A percentile compares a stretch with the other conserved stretches of the same genome.
Evolutionary conservation across 2,329 filamentous ascomycete species (phyloP).

Genomic region (Pseudogymnoascus verrucosus): DNA sequence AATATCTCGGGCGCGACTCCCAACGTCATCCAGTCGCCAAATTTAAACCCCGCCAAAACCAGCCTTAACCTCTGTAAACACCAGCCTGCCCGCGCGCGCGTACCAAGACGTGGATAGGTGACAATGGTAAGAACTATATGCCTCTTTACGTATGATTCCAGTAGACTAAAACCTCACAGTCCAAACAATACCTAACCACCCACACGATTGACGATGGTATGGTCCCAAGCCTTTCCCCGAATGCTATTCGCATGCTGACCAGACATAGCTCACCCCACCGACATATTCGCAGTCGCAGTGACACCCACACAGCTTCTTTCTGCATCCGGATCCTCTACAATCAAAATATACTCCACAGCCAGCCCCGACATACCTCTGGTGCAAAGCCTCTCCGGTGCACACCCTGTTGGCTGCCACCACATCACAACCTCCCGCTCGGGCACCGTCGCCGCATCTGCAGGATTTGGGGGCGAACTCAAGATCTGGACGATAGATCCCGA

Average conservation of each 20-base stretch:
- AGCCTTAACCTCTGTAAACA: slow-evolving; percentile 3
- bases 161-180: slow-evolving; percentile 46
- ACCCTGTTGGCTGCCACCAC: slow-evolving; percentile 88
- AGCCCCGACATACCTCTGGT: slow-evolving; percentile 64
- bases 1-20: background rate
- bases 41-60: slow-evolving; percentile 8
- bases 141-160: background rate
- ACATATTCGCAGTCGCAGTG: slow-evolving; percentile 76
- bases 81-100: background rate
- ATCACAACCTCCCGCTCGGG: slow-evolving; percentile 64
- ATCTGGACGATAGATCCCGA: slow-evolving; percentile 62
- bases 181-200: slow-evolving; percentile 94
- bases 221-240: slow-evolving; percentile 23
- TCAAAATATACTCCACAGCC: slow-evolving; percentile 71
- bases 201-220: slow-evolving; percentile 82
- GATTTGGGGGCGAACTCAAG: slow-evolving; percentile 83
- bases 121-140: slow-evolving; percentile 23
- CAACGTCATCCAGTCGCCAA: slow-evolving; percentile 8
- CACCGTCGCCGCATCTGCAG: slow-evolving; percentile 68
- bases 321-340: slow-evolving; percentile 72
- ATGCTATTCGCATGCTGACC: slow-evolving; percentile 20
- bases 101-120: slow-evolving; percentile 15
- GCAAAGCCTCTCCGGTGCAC: slow-evolving; percentile 72
- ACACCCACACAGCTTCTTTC: slow-evolving; percentile 70
- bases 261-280: slow-evolving; percentile 63